Conservation (phyloP, 1,284 basidiomycete species). For the Cryptococcus sp. region DNA sequence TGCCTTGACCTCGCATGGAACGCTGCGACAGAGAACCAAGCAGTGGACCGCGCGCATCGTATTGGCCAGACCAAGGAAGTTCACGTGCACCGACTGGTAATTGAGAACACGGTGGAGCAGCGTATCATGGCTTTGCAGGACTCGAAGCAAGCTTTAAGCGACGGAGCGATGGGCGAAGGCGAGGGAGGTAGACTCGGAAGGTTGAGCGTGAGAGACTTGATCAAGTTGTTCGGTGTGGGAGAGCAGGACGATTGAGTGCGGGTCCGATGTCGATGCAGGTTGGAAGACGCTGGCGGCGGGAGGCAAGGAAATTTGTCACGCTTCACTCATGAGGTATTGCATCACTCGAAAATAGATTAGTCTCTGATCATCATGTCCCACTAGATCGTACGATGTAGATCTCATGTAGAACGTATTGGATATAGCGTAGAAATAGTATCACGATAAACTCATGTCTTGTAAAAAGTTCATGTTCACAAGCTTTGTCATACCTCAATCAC, state of each 20-base stretch:
- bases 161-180: constrained; percentile 54
- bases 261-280: no score
- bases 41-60: constrained; percentile 65
- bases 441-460: no score
- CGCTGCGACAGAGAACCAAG: constrained; percentile 49
- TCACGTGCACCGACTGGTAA: constrained; percentile 77
- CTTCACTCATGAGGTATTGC: no score
- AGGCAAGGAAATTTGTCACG: no score
- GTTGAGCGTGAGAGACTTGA: constrained; percentile 30
- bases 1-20: constrained; percentile 50
- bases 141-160: constrained; percentile 48
- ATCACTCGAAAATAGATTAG: no score
- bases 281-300: no score
- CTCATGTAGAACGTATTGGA: no score
- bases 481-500: no score
- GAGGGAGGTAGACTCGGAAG: constrained; percentile 33
- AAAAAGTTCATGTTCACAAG: no score
- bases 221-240: constrained; percentile 26
- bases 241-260: background rate
- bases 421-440: no score
- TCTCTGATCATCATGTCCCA: no score
- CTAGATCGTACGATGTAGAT: no score
- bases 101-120: constrained; percentile 50
- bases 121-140: constrained; percentile 37
- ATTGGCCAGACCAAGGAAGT: constrained; percentile 88